A percentile compares a stretch with the other conserved stretches of the same genome.
phyloP scores from a whole-genome alignment of 208 protist species.

The Naegleria fowleri region DNA sequence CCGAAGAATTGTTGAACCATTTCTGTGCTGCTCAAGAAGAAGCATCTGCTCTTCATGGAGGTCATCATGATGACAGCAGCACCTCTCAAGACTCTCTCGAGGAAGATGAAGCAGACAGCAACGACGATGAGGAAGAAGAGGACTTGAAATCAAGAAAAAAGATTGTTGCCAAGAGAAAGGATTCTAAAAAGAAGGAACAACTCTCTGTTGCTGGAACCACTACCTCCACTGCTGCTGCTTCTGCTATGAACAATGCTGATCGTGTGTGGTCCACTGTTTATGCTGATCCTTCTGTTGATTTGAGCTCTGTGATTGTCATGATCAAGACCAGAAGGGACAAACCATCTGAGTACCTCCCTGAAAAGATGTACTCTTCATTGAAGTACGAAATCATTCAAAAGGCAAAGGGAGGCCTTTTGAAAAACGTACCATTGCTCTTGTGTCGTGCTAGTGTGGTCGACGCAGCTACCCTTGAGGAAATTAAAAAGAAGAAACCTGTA shows the following conservation, averaged over 20 bases:
- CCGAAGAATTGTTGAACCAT: neutral
- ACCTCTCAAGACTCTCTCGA: neutral
- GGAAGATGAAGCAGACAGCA: neutral
- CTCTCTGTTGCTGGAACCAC: neutral
- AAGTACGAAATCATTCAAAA: conserved; percentile 1
- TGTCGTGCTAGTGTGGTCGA: conserved; percentile 2
- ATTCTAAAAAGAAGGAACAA: neutral
- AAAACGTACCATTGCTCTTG: neutral
- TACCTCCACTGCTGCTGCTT: neutral
- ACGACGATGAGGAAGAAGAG: neutral
- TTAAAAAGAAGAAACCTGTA: neutral
- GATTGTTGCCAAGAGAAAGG: neutral
- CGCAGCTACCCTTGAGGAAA: neutral
- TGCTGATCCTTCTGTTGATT: neutral
- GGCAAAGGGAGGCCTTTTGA: neutral
- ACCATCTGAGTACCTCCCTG: neutral
- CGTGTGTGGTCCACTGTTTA: neutral
- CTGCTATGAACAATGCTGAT: neutral
- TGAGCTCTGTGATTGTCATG: neutral
- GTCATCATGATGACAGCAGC: neutral
- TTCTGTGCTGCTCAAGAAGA: neutral
- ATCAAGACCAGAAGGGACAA: conserved; percentile 12
- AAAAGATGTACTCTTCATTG: neutral
- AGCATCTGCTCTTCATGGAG: neutral
- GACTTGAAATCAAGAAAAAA: neutral